A percentile compares a stretch with the other conserved stretches of the same genome.
Conservation (phyloP, 305 asterid genomes). For the Ruellia speciosa region DNA sequence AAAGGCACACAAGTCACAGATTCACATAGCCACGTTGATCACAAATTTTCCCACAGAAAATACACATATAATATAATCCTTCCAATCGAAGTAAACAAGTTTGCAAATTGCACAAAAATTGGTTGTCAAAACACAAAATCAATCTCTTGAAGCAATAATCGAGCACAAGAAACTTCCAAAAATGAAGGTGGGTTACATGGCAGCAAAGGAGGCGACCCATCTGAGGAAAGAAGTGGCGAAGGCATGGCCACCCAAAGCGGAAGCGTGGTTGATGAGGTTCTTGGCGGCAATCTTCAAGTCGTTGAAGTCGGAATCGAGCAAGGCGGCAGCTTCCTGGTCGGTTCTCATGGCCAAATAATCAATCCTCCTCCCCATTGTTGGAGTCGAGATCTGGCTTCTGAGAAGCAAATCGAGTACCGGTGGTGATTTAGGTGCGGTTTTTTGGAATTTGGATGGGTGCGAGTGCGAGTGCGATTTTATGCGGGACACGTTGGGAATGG, state of each 20-base stretch:
- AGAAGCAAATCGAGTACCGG: not conserved
- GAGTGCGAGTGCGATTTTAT: no score
- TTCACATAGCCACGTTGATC: no score
- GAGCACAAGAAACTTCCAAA: not conserved
- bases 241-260: slow-evolving; percentile 44
- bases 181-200: slow-evolving; percentile 39
- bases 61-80: no score
- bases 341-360: slow-evolving; percentile 58
- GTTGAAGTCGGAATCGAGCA: slow-evolving; percentile 51
- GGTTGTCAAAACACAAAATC: not conserved
- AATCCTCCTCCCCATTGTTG: slow-evolving; percentile 52
- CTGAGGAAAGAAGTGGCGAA: slow-evolving; percentile 66
- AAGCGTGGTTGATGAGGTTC: slow-evolving; percentile 52
- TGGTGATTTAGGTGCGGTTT: no score
- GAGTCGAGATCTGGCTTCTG: no score
- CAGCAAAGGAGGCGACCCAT: slow-evolving; percentile 84
- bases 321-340: slow-evolving; percentile 33
- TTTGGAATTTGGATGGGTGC: no score
- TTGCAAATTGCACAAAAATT: no score
- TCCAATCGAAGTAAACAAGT: no score
- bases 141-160: not conserved
- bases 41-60: no score
- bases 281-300: slow-evolving; percentile 63
- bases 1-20: no score
- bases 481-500: no score